Conservation (phyloP, 495 filamentous ascomycete genomes). For the Viridothelium virens region DNA sequence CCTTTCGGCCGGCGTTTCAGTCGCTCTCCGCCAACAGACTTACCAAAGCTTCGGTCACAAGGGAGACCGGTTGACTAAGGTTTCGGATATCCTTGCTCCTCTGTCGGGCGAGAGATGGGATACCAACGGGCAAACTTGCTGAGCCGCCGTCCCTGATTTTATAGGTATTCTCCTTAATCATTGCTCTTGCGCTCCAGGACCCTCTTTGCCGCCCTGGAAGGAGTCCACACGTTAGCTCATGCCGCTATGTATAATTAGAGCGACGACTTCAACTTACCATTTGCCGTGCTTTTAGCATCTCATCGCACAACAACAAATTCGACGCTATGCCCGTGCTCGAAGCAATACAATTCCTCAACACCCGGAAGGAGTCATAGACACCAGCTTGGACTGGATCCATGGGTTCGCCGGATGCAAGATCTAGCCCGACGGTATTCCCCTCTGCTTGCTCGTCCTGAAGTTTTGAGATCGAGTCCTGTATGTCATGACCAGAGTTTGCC, state of each 20-base stretch:
- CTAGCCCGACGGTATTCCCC: constrained; percentile 78
- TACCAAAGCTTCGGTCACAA: not conserved
- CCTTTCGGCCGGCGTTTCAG: not conserved
- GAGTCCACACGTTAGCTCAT: not conserved
- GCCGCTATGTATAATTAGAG: not conserved
- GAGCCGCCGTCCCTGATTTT: not conserved
- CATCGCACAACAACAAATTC: constrained; percentile 92
- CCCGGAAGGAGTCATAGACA: constrained; percentile 93
- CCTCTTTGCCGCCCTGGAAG: not conserved
- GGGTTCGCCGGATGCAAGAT: constrained; percentile 75
- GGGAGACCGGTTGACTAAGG: not conserved
- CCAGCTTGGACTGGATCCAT: constrained; percentile 95
- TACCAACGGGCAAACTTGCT: not conserved
- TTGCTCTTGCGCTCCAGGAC: not conserved
- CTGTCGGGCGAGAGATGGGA: not conserved
- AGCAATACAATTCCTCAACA: constrained; percentile 84
- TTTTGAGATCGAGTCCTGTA: constrained; percentile 81
- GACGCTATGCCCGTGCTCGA: constrained; percentile 91
- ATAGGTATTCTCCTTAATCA: not conserved
- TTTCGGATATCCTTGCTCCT: too few species aligned
- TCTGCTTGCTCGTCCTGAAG: constrained; percentile 80
- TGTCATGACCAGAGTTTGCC: constrained; percentile 91
- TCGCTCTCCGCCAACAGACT: not conserved
- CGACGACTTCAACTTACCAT: constrained; percentile 50
- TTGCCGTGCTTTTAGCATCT: constrained; percentile 93